phyloP scores from a whole-genome alignment of 2,329 filamentous ascomycete species.

The Leptosphaerulina australis region DNA sequence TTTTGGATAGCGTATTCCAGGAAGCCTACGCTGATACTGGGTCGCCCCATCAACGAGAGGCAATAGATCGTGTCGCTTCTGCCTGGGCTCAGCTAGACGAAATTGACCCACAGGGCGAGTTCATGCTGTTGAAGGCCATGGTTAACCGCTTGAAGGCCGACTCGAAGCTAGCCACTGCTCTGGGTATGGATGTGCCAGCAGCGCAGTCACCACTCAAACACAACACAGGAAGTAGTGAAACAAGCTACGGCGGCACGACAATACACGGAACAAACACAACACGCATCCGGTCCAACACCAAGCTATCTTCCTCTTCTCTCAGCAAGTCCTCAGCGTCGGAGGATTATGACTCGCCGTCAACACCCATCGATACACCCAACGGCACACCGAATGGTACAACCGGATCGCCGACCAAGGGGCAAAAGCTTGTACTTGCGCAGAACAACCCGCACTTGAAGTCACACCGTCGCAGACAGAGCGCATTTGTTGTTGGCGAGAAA shows the following conservation, averaged over 20 bases:
- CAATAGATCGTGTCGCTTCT: conserved; percentile 80
- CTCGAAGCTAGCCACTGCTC: conserved; percentile 62
- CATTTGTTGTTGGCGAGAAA: conserved; percentile 52
- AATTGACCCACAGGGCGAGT: conserved; percentile 87
- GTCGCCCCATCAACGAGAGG: conserved; percentile 75
- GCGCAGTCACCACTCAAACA: conserved; percentile 34
- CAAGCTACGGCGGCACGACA: conserved; percentile 43
- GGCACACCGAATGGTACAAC: conserved; percentile 34
- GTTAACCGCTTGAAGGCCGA: conserved; percentile 75
- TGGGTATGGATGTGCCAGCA: conserved; percentile 48
- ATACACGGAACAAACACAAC: conserved; percentile 44
- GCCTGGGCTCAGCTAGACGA: conserved; percentile 85
- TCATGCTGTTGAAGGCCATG: conserved; percentile 79
- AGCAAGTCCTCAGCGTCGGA: conserved; percentile 27
- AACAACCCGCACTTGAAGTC: conserved; percentile 86
- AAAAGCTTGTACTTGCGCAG: conserved; percentile 76
- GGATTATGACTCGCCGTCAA: conserved; percentile 28
- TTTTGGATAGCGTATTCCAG: conserved; percentile 80
- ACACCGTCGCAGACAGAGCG: conserved; percentile 63
- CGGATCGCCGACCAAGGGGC: conserved; percentile 56
- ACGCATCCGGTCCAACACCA: conserved; percentile 42
- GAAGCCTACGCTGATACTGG: conserved; percentile 84
- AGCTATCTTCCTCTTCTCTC: conserved; percentile 22
- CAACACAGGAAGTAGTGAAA: conserved; percentile 42
- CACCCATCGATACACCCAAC: conserved; percentile 24